Conservation (phyloP, 2,329 filamentous ascomycete species). For the Macrophomina tecta region DNA sequence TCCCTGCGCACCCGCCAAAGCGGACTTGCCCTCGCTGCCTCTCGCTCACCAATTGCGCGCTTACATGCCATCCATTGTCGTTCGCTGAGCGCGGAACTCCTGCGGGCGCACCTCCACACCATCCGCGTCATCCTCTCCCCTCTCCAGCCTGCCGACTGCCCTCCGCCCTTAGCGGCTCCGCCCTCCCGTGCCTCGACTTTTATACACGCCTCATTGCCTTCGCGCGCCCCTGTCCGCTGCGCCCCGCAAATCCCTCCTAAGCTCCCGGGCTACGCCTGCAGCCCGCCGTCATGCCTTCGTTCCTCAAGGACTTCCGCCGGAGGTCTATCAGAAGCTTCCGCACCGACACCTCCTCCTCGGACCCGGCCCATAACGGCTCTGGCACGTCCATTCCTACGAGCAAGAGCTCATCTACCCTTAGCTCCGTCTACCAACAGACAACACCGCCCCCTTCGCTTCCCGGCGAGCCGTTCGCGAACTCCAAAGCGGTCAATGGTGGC, state of each 20-base stretch:
- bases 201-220: background rate
- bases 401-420: slow-evolving; percentile 67
- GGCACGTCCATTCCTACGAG: slow-evolving; percentile 56
- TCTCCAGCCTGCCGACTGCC: slow-evolving; percentile 1
- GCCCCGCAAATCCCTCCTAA: background rate
- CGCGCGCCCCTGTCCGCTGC: background rate
- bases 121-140: slow-evolving; percentile 22
- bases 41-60: slow-evolving; percentile 17
- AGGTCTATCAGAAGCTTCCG: slow-evolving; percentile 73
- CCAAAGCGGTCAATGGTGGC: slow-evolving; percentile 61
- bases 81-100: slow-evolving; percentile 26
- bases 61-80: slow-evolving; percentile 26
- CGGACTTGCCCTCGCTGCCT: background rate
- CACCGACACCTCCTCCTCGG: slow-evolving; percentile 23
- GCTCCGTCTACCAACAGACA: slow-evolving; percentile 63
- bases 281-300: slow-evolving; percentile 56
- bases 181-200: background rate
- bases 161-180: slow-evolving; percentile 9
- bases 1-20: slow-evolving; percentile 2
- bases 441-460: slow-evolving; percentile 78
- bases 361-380: slow-evolving; percentile 31
- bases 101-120: slow-evolving; percentile 14
- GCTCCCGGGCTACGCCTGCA: slow-evolving; percentile 11
- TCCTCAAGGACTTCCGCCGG: slow-evolving; percentile 78
- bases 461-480: slow-evolving; percentile 68